phyloP scores from a whole-genome alignment of 2,329 filamentous ascomycete genomes.

The Talaromyces piceae region DNA sequence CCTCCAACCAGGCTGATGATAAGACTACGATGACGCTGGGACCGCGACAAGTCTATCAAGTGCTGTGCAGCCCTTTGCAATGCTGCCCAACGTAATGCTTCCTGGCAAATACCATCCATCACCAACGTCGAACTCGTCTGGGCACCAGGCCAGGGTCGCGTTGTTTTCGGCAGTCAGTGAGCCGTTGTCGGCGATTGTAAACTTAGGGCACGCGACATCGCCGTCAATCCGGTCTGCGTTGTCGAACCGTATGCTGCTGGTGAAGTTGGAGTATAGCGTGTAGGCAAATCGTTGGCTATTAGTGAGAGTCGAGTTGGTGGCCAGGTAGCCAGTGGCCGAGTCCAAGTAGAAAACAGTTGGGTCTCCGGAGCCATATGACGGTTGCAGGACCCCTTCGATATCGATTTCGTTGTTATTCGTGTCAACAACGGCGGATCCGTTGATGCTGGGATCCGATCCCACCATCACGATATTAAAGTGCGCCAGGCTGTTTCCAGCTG shows the following conservation, averaged over 20 bases:
- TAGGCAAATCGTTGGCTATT: background rate
- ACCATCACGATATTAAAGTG: conserved; percentile 3
- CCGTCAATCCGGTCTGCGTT: background rate
- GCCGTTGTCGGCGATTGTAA: background rate
- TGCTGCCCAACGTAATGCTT: conserved; percentile 3
- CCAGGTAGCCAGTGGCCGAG: background rate
- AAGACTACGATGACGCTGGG: background rate
- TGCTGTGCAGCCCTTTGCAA: conserved; percentile 2
- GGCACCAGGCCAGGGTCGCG: conserved; percentile 20
- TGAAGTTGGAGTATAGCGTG: conserved; percentile 4
- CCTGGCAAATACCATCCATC: conserved; percentile 8
- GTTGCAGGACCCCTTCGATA: background rate
- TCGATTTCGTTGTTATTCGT: conserved; percentile 3
- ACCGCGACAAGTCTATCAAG: background rate
- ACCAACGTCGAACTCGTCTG: conserved; percentile 4
- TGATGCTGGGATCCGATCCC: conserved; percentile 3
- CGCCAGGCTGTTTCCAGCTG: background rate
- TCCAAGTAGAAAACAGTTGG: conserved; percentile 3
- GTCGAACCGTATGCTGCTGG: conserved; percentile 4
- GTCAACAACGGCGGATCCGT: background rate
- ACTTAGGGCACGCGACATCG: background rate
- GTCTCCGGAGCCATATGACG: background rate
- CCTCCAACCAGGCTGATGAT: too few relatives aligned
- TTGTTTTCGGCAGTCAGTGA: conserved; percentile 1
- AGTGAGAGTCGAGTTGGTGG: background rate